Percentiles rank a stretch among this genome's conserved stretches.
Conservation (phyloP, 495 filamentous ascomycete genomes). For the Hypoxylon trugodes region DNA sequence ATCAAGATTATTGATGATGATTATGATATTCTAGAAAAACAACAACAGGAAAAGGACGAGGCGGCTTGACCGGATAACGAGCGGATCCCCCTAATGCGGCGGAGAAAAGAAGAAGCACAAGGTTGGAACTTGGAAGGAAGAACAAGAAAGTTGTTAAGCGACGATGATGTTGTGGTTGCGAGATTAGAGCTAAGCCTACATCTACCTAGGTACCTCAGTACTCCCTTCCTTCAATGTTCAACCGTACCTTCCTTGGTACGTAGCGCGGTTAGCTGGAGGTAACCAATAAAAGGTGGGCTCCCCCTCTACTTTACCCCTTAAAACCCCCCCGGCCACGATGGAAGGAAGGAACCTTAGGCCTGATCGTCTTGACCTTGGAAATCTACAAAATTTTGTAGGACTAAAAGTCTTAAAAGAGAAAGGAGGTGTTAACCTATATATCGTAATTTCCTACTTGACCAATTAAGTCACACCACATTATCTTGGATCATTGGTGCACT, state of each 20-base stretch:
- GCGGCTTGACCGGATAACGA: slow-evolving; percentile 27
- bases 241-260: no score
- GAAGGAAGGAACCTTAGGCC: no score
- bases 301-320: no score
- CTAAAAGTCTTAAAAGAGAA: background rate
- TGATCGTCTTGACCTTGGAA: no score
- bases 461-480: background rate
- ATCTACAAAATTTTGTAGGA: no score
- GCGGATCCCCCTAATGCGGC: slow-evolving; percentile 22
- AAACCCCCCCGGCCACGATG: background rate
- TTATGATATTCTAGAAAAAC: slow-evolving; percentile 23
- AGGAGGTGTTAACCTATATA: background rate
- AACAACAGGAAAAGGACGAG: slow-evolving; percentile 6
- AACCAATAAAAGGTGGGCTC: no score
- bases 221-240: no score
- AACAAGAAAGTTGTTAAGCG: slow-evolving; percentile 4
- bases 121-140: slow-evolving; percentile 32
- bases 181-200: background rate
- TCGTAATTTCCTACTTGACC: background rate
- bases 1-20: slow-evolving; percentile 31
- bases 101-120: slow-evolving; percentile 5
- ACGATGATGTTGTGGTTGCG: slow-evolving; percentile 16
- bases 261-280: no score
- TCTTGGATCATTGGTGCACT: background rate
- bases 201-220: background rate